Percentiles rank a stretch among this genome's conserved stretches.
Conservation (phyloP, 345 rosid genomes). For the Linum usitatissimum region DNA sequence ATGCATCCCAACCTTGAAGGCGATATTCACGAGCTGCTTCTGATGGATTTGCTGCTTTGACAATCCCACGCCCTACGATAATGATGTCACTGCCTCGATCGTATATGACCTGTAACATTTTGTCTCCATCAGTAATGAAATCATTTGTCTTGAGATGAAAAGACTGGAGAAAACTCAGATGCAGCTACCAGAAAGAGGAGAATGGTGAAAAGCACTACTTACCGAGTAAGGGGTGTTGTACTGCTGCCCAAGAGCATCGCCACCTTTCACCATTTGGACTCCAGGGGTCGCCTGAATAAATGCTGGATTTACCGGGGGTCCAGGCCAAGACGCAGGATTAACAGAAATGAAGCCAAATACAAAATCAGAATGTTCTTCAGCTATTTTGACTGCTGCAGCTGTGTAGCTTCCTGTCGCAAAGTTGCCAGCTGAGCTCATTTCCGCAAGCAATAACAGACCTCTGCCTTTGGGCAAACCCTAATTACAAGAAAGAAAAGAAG, state of each 20-base stretch:
- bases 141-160: neutral
- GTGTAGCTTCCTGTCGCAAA: conserved; percentile 94
- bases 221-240: conserved; percentile 93
- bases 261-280: conserved; percentile 86
- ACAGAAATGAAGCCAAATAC: conserved; percentile 96
- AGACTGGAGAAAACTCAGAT: neutral
- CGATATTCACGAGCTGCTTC: too few species aligned
- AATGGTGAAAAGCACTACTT: conserved; percentile 16
- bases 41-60: too few species aligned
- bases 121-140: neutral
- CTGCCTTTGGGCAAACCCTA: conserved; percentile 91
- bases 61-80: too few species aligned
- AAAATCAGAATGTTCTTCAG: conserved; percentile 88
- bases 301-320: conserved; percentile 61
- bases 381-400: conserved; percentile 81
- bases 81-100: conserved; percentile 53
- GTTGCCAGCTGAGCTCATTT: conserved; percentile 99
- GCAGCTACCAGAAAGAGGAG: neutral
- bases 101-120: conserved; percentile 46
- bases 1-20: too few species aligned
- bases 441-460: conserved; percentile 83
- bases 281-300: conserved; percentile 98
- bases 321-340: conserved; percentile 94
- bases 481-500: neutral
- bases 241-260: conserved; percentile 89